A percentile compares a stretch with the other conserved stretches of the same genome.
These are phyloP conservation scores for Phialocephala sp. DNA, from an alignment of 2,329 filamentous ascomycete genomes.

Conservation along the genomic window DNA sequence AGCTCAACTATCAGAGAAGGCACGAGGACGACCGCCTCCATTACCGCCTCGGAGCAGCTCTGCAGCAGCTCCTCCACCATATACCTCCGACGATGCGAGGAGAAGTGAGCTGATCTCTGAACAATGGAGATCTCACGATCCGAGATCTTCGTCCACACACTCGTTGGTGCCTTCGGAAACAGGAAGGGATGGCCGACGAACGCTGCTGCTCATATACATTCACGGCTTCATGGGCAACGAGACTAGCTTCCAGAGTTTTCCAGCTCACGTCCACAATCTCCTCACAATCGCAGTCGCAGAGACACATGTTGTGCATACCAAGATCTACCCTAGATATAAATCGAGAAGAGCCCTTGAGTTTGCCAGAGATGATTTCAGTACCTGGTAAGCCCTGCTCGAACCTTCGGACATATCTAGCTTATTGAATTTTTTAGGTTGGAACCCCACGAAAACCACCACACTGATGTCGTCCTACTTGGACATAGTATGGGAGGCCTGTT, in stretches of 20 bases:
- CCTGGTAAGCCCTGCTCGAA: constrained; percentile 58
- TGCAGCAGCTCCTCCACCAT: constrained; percentile 38
- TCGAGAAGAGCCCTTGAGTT: constrained; percentile 74
- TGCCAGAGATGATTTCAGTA: constrained; percentile 82
- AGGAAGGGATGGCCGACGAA: constrained; percentile 47
- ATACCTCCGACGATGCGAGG: constrained; percentile 37
- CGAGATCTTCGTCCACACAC: constrained; percentile 43
- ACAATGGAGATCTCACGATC: constrained; percentile 43
- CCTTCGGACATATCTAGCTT: constrained; percentile 24
- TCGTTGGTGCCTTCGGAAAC: constrained; percentile 42
- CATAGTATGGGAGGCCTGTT: constrained; percentile 91
- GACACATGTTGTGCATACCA: constrained; percentile 83
- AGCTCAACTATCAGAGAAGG: constrained; percentile 28
- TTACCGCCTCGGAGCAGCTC: constrained; percentile 37
- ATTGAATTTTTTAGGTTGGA: constrained; percentile 58
- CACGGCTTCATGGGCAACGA: constrained; percentile 92
- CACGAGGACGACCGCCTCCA: constrained; percentile 33
- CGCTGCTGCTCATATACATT: constrained; percentile 79
- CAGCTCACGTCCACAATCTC: constrained; percentile 82
- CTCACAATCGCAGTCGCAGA: constrained; percentile 70
- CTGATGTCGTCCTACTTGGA: constrained; percentile 82
- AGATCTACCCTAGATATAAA: constrained; percentile 82
- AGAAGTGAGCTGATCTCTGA: constrained; percentile 40
- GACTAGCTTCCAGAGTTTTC: constrained; percentile 86
- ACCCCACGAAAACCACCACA: constrained; percentile 74